phyloP scores from a whole-genome alignment of 352 stramenopile genomes.

The Phytophthora hybrid region DNA sequence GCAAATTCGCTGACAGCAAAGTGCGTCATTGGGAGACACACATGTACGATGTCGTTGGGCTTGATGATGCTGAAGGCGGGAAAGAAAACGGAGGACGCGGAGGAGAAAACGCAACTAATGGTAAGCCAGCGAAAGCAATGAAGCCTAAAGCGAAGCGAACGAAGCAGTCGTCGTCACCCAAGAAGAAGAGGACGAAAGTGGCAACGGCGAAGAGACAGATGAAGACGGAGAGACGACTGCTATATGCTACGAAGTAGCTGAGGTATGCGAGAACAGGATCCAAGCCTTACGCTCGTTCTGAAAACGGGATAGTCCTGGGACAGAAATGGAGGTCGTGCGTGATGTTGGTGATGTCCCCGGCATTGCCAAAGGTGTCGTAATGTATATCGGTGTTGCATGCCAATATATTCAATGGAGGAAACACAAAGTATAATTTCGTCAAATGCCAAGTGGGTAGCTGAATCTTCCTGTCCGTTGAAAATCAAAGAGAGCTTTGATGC shows the following conservation, averaged over 20 bases:
- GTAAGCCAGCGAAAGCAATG: neutral
- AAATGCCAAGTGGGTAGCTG: neutral
- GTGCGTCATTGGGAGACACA: constrained; percentile 26
- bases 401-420: neutral
- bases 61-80: constrained; percentile 2
- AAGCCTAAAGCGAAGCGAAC: neutral
- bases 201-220: constrained; percentile 4
- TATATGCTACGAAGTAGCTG: constrained; percentile 18
- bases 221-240: constrained; percentile 11
- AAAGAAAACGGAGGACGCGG: neutral
- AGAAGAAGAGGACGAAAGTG: constrained; percentile 12
- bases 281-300: neutral
- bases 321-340: neutral
- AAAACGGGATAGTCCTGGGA: neutral
- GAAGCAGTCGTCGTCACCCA: neutral
- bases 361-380: neutral
- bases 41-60: constrained; percentile 19
- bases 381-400: no score
- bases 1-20: constrained; percentile 29
- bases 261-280: neutral
- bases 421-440: neutral
- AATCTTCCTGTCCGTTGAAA: no score
- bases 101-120: neutral
- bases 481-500: no score
- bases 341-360: neutral